Conservation (phyloP, 2,329 filamentous ascomycete genomes). For the Neoascochyta sp. region DNA sequence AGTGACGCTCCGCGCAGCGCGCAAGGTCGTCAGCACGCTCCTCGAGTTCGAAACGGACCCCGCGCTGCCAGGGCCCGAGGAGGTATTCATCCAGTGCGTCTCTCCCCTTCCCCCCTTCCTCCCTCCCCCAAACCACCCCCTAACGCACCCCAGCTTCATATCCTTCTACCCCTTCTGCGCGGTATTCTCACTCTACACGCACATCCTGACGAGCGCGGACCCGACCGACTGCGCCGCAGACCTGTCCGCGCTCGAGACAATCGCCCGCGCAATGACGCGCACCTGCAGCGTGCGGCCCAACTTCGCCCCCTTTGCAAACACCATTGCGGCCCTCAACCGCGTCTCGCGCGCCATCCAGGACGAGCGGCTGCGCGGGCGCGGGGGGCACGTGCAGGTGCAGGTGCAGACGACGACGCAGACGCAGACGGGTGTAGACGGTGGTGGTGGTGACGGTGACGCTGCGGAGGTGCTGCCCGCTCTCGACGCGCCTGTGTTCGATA, state of each 20-base stretch:
- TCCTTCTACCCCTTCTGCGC: constrained; percentile 31
- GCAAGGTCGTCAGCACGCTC: constrained; percentile 20
- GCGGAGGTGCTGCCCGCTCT: too few species aligned
- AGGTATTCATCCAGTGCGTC: too few species aligned
- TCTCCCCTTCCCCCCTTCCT: too few species aligned
- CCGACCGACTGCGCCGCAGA: constrained; percentile 25
- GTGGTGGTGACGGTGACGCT: too few species aligned
- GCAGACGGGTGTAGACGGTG: too few species aligned
- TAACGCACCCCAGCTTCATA: constrained; percentile 26
- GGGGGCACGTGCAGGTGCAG: too few species aligned
- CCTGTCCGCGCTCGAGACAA: constrained; percentile 18
- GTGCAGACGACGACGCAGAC: too few species aligned
- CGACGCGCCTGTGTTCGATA: too few species aligned
- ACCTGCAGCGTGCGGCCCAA: constrained; percentile 11
- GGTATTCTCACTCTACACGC: constrained; percentile 28
- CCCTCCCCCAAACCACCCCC: too few species aligned
- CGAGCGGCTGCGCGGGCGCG: too few species aligned
- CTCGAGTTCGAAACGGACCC: constrained; percentile 15
- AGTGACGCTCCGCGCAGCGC: constrained; percentile 18
- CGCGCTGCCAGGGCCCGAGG: too few species aligned
- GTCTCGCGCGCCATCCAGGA: constrained; percentile 27
- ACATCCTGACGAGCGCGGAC: constrained; percentile 21
- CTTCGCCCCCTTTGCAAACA: constrained; percentile 22
- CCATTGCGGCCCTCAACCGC: constrained; percentile 28
- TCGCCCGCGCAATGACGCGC: constrained; percentile 20